phyloP scores from a whole-genome alignment of 2,329 filamentous ascomycete species.

The Achaetomium macrosporum region DNA sequence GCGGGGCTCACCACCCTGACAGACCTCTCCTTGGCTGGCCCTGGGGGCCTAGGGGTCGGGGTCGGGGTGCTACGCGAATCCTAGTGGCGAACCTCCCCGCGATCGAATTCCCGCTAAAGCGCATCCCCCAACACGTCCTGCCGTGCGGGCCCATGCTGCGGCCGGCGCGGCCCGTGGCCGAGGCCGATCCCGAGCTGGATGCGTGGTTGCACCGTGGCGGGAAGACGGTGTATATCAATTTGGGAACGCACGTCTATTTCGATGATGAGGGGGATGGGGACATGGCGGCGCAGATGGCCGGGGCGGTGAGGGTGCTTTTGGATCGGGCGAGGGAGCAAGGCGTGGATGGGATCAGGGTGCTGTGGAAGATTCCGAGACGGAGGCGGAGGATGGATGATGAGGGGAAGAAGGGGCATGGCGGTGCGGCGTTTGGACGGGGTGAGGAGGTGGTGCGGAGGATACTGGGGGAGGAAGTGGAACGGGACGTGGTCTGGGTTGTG shows the following conservation, averaged over 20 bases:
- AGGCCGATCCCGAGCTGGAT: neutral
- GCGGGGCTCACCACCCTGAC: neutral
- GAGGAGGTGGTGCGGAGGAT: neutral
- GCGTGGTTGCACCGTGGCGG: neutral
- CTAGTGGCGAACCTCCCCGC: constrained; percentile 3
- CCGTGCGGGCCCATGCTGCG: constrained; percentile 6
- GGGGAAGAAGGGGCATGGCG: neutral
- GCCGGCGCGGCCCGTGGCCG: neutral
- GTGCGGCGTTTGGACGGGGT: neutral
- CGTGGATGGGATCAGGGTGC: neutral
- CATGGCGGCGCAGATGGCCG: constrained; percentile 1
- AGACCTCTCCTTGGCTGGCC: neutral
- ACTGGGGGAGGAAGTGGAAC: neutral
- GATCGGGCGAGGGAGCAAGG: neutral
- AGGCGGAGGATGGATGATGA: neutral
- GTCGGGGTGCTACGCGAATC: too few relatives aligned
- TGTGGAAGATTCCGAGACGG: constrained; percentile 1
- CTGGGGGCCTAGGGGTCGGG: neutral
- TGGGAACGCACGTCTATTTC: constrained; percentile 5
- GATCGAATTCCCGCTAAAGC: neutral
- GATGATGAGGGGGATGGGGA: too few relatives aligned
- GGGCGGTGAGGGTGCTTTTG: constrained; percentile 1
- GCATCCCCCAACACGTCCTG: neutral
- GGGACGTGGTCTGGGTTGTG: neutral
- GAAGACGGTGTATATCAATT: neutral